These are phyloP conservation scores for Lactifluus subvellereus DNA, from an alignment of 768 basidiomycete genomes.

Conservation along the genomic window DNA sequence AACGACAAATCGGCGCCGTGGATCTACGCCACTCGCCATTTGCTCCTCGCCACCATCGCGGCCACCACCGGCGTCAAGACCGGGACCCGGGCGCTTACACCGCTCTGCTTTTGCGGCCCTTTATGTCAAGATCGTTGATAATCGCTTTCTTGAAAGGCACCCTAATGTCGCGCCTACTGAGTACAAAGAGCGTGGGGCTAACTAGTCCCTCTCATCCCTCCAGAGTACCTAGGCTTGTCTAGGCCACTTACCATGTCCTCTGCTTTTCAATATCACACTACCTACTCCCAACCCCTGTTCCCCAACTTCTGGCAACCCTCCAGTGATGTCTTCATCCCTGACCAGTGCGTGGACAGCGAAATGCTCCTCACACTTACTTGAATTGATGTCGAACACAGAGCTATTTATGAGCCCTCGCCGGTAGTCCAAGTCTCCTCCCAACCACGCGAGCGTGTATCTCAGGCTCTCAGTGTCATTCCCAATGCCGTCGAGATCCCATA, in stretches of 20 bases:
- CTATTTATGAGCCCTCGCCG: neutral
- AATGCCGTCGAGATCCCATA: neutral
- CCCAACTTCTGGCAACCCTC: slow-evolving; percentile 4
- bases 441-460: neutral
- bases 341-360: neutral
- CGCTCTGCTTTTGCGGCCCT: neutral
- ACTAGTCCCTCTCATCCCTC: neutral
- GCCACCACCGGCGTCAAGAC: neutral
- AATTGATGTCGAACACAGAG: neutral
- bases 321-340: neutral
- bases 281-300: neutral
- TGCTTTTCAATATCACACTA: neutral
- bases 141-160: slow-evolving; percentile 2
- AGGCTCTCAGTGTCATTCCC: neutral
- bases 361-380: too few species aligned
- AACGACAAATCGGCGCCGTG: neutral
- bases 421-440: neutral
- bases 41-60: neutral
- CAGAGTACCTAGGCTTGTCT: neutral
- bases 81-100: neutral
- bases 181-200: slow-evolving; percentile 7
- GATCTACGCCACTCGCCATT: slow-evolving; percentile 5
- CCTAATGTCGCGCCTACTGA: neutral
- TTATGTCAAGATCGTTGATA: neutral
- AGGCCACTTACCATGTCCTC: neutral